Evolutionary conservation across 768 basidiomycete species (phyloP).

Genomic region (Mycena maculata): DNA sequence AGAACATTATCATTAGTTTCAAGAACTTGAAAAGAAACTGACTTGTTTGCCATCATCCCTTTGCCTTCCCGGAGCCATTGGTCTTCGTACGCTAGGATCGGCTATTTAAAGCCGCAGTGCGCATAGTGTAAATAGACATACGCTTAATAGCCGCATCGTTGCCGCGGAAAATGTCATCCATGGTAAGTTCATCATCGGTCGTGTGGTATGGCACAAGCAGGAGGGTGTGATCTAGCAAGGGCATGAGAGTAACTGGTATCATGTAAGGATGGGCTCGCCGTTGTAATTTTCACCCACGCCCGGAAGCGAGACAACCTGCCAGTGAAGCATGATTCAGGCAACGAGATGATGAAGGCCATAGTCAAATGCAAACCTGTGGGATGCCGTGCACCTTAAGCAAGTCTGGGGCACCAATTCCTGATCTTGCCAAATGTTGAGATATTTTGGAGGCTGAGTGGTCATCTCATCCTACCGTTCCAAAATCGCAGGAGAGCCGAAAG

Average conservation of each 20-base stretch:
- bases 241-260: not conserved
- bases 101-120: not conserved
- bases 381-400: conserved; percentile 63
- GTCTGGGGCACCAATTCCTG: conserved; percentile 71
- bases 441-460: not conserved
- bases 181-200: conserved; percentile 57
- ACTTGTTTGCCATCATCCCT: conserved; percentile 68
- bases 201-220: conserved; percentile 53
- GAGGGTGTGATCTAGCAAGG: conserved; percentile 52
- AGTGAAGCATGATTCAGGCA: no score
- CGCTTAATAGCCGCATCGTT: conserved; percentile 47
- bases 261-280: conserved; percentile 25
- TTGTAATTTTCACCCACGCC: conserved; percentile 79
- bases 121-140: not conserved
- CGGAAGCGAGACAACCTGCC: conserved; percentile 52
- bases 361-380: conserved; percentile 51
- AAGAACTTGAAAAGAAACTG: conserved; percentile 1
- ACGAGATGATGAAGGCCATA: no score
- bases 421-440: conserved; percentile 42
- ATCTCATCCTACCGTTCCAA: conserved; percentile 56
- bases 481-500: conserved; percentile 67
- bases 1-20: not conserved
- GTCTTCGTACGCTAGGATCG: conserved; percentile 32
- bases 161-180: conserved; percentile 59
- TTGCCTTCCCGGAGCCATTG: conserved; percentile 49